Evolutionary conservation across 192 early-diverging fungal species (phyloP), one percentile per base, ranked within the genome.

Genomic region (Umbelopsis ramanniana): DNA sequence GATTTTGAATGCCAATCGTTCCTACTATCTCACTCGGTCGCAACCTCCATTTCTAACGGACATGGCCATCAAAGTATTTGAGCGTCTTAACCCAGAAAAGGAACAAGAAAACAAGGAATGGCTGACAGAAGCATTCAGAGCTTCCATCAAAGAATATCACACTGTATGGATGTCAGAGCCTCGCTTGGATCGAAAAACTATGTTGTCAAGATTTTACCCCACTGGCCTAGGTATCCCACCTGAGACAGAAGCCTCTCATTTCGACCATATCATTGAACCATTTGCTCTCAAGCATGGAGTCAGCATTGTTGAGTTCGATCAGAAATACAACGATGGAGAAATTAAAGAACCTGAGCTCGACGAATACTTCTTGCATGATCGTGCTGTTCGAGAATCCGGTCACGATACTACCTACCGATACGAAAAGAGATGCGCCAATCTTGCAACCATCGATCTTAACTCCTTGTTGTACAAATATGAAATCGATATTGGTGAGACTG

Each of bases 41-140:
- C 97, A 99, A 79, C 97, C 97, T 23, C 97, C 97, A 10, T 97
- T 99, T 79, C 80, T 99, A 43, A 96, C 96, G 0, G 96, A 98
- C 75, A 98, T 99, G 97, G 85, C 89, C 6, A 82, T 93, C 70
- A 88, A 92, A 74, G 92, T 94, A 22, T 91, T 85, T 63, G 84
- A 87, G 72, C 79, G 81, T 7, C 83, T 96, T 60, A 76, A 84
- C 3, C 69, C 77, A 3, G 80, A 79, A 52, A 72, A 82, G 19
- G 76, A 82, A 40, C 54, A 70, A 19, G 77, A 84, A 70, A 91
- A 90, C 76, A 84, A 86, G 74, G 82, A 77, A 14, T 97, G 96
- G 96, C 83, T 95, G 24, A 82, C 89, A 21, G 73, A 78, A 9
- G 80, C 85, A 3, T 76, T 95, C 37, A 82, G 87, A 24, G 94